Base-by-base conservation (phyloP, 208 protist genomes). In the Trypanosoma avium region DNA sequence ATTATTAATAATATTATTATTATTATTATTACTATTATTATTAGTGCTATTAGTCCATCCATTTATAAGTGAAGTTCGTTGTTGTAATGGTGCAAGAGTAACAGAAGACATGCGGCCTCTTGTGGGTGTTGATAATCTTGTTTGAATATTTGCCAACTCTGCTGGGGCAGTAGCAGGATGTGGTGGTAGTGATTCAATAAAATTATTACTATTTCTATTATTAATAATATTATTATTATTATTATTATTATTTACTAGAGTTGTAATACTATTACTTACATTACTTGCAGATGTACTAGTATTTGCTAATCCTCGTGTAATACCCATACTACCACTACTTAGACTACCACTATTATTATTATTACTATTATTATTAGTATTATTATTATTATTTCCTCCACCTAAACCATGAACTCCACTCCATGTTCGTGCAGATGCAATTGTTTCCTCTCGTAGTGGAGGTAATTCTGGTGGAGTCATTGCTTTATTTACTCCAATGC, bases 371-470 rank as follows among this genome's bases (percentile, higher is more conserved):
- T 21, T 21, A 48, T 15, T 24, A 48, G 5, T 48, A 17, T 48
- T 48, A n/a, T 22, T 24, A 17, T n/a, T 17, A 24, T 22, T 47
- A 22, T 27, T 49, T 13, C 4, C 12, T 4, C 5, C 8, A 15
- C 9, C 2, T 17, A 49, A 29, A 9, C 24, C 32, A n/a, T n/a
- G 26, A 19, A 6, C 33, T 6, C 9, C n/a, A 58, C 32, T 32
- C 53, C 56, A 50, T 27, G 38, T 33, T 15, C 45, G 50, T 15
- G 47, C 30, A 2, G 62, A 47, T 13, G 35, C 21, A 45, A 57
- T 59, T 4, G 10, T n/a, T 4, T 57, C 65, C 35, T 61, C 27
- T 6, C 56, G 54, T 24, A 70, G 27, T 22, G 65, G 65, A 24
- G 65, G 65, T 10, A 70, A 36, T 22, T 58, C 65, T 29, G 15